phyloP scores from a whole-genome alignment of 2,329 filamentous ascomycete species.

The Penicillium occitanis region DNA sequence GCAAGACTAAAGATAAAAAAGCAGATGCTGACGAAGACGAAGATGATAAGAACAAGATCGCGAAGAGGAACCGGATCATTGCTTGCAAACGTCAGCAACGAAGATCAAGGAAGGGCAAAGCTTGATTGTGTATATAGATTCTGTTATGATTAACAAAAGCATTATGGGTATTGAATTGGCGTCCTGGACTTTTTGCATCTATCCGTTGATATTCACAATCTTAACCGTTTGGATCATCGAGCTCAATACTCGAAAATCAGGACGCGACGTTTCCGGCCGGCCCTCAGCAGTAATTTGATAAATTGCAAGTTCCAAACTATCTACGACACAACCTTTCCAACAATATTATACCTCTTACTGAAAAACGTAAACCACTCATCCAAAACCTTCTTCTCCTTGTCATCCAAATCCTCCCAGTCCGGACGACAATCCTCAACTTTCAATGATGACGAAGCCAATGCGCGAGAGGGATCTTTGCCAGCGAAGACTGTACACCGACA shows the following conservation, averaged over 20 bases:
- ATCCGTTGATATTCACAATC: too few relatives aligned
- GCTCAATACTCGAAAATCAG: background rate
- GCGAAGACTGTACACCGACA: conserved; percentile 71
- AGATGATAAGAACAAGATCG: conserved; percentile 50
- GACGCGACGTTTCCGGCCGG: background rate
- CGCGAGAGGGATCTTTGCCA: conserved; percentile 92
- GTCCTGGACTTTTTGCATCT: background rate
- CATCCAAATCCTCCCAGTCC: conserved; percentile 78
- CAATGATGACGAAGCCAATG: conserved; percentile 80
- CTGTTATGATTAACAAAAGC: background rate
- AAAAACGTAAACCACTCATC: conserved; percentile 97
- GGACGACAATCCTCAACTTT: conserved; percentile 79
- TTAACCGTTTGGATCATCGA: background rate
- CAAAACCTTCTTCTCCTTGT: conserved; percentile 80
- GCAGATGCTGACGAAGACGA: conserved; percentile 30
- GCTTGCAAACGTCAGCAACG: conserved; percentile 78
- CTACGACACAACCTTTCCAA: conserved; percentile 47
- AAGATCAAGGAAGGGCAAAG: conserved; percentile 58
- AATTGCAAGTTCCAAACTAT: conserved; percentile 13
- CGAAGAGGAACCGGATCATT: conserved; percentile 74
- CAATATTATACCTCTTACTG: conserved; percentile 90
- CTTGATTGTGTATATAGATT: conserved; percentile 28
- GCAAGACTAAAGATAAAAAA: conserved; percentile 20
- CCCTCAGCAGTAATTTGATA: background rate
- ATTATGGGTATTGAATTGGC: conserved; percentile 1